phyloP scores from a whole-genome alignment of 331 rosid genomes.

The Acacia pycnantha region DNA sequence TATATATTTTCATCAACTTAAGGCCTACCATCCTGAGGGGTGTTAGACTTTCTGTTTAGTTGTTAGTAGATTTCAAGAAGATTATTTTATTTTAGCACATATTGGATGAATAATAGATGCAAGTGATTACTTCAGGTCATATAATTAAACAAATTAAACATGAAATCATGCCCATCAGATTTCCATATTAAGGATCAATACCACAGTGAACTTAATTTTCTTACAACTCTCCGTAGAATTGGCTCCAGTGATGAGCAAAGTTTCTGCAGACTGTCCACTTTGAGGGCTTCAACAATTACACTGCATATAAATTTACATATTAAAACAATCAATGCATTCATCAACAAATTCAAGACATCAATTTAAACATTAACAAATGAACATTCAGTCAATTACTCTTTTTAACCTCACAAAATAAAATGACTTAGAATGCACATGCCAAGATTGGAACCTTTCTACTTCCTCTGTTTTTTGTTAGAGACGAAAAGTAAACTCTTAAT shows the following conservation, averaged over 20 bases:
- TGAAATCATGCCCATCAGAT: neutral
- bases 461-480: neutral
- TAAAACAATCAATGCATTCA: conserved; percentile 21
- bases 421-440: neutral
- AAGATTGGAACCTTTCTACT: neutral
- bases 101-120: neutral
- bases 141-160: conserved; percentile 7
- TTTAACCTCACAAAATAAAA: neutral
- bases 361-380: conserved; percentile 17
- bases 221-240: conserved; percentile 88
- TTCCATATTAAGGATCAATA: conserved; percentile 28
- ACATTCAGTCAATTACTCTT: conserved; percentile 1
- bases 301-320: conserved; percentile 43
- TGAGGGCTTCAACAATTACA: conserved; percentile 91
- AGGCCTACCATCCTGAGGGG: conserved; percentile 2
- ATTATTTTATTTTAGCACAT: conserved; percentile 4
- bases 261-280: conserved; percentile 90
- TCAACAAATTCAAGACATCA: conserved; percentile 5
- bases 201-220: conserved; percentile 36
- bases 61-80: neutral
- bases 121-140: conserved; percentile 20
- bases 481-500: neutral
- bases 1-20: conserved; percentile 12
- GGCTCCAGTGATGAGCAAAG: conserved; percentile 96
- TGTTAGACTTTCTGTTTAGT: neutral